Base-by-base conservation (phyloP, 225 moss, liverwort and hornwort species). In the Climacium dendroides region DNA sequence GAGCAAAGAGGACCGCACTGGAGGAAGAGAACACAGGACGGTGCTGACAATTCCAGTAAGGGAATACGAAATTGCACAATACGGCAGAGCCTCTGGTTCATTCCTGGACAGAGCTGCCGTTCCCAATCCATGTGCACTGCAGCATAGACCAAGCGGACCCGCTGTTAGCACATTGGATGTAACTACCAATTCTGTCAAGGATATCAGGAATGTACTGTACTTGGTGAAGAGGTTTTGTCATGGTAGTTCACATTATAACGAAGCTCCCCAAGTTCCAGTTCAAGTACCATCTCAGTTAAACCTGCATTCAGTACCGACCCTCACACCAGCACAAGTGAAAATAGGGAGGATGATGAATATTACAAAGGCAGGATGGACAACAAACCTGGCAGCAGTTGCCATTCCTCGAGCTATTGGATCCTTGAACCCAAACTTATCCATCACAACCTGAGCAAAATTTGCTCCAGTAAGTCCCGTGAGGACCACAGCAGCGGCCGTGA, bases 111-210 rank as follows among this genome's bases (percentile, higher is more conserved):
- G 82, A 41, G 99, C 97, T 75, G 99, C 97, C 61, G 96, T 99
- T 90, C 99, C 97, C 79, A 99, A 90, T 89, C 99, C 99, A 88
- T 99, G 97, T 53, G 95, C 95, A 91, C 99, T 99, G 94, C 91
- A 89, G 66, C 74, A 79, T 30, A 85, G 62, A 63, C 63, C 80
- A 83, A 80, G 66, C 19, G 67, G 53, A 88, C 73, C 59, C 53
- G 60, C 24, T 58, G 50, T 86, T 52, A 83, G 41, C 67, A 85
- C 72, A 92, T 57, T 69, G 24, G 54, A 82, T 59, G 14, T 60
- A 20, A 32, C 15, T 29, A 81, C n/a, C 35, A 53, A 55, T 74
- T 81, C 84, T 85, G 58, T 78, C 83, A 28, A 76, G 66, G 39
- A 67, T 59, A 85, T 59, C 75, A 81, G 39, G 59, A 85, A 67